Base-by-base conservation (phyloP, 2,329 filamentous ascomycete genomes). In the Dactylellina parvicollis region DNA sequence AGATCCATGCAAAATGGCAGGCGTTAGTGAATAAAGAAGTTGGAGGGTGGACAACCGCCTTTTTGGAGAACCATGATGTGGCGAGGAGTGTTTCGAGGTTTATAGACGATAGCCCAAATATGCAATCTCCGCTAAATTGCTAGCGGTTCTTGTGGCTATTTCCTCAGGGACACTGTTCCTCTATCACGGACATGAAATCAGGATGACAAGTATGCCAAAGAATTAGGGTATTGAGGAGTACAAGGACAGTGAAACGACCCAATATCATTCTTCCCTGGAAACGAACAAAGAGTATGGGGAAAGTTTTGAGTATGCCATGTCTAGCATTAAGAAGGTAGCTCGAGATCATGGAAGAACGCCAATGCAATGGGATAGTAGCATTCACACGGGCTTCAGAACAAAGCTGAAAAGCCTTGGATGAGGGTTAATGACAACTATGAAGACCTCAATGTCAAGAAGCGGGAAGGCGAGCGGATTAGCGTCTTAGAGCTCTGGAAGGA, bases 101-200 rank as follows among this genome's bases (percentile, higher is more conserved):
- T 70, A 24, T 49, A 71, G 82, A 82, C 4, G 80, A 82, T 55
- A 84, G 86, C 34, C 80, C 80, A 10, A 80, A 83, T 75, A 80
- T 84, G 75, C 82, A 86, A 80, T 7, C 78, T 81, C 85, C 18
- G 85, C 85, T 10, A 89, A 89, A 80, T 83, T 89, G 79, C 81
- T 90, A n/a, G 84, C 87, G 18, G 81, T 85, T 8, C 83, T 88
- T 71, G 82, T 87, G 69, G 83, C 82, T 2, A 81, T 86, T 54
- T 85, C 88, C 72, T 83, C 85, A 1, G 88, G 88, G 12, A 89
- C 88, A 0, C 82, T 87, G 0, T 90, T 88, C 77, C 80, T 90
- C n/a, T 90, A 89, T 77, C 88, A 90, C 78, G 88, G 88, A 12
- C 87, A 90, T 78, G 88, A 90, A 79, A 82, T 90, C 36, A 88